phyloP scores from a whole-genome alignment of 495 filamentous ascomycete species.

The Amniculicola lignicola region DNA sequence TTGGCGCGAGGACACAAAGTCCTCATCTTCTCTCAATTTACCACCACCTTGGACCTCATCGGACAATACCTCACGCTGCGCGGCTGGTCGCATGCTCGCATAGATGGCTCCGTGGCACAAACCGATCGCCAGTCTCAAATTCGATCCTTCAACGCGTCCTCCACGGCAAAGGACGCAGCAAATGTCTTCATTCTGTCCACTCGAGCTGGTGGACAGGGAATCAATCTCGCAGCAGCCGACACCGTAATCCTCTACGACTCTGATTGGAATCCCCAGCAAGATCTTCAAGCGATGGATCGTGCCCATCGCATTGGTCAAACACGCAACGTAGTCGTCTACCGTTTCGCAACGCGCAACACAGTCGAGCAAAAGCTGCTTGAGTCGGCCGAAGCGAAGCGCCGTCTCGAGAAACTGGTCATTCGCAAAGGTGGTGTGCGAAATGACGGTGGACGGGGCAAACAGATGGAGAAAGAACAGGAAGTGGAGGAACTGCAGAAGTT shows the following conservation, averaged over 20 bases:
- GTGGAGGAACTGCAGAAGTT: slow-evolving; percentile 58
- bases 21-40: slow-evolving; percentile 96
- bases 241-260: slow-evolving; percentile 74
- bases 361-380: slow-evolving; percentile 86
- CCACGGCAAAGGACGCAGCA: slow-evolving; percentile 49
- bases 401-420: slow-evolving; percentile 91
- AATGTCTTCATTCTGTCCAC: slow-evolving; percentile 87
- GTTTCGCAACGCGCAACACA: slow-evolving; percentile 87
- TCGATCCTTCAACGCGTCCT: slow-evolving; percentile 68
- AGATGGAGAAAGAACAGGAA: slow-evolving; percentile 47
- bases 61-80: slow-evolving; percentile 77
- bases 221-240: slow-evolving; percentile 74
- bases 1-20: slow-evolving; percentile 79
- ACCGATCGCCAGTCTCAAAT: slow-evolving; percentile 80
- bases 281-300: slow-evolving; percentile 93
- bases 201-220: slow-evolving; percentile 88
- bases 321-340: slow-evolving; percentile 88
- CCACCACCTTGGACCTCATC: slow-evolving; percentile 85
- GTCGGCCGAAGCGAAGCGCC: slow-evolving; percentile 88
- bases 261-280: slow-evolving; percentile 98
- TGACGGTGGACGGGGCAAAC: slow-evolving; percentile 49
- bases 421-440: slow-evolving; percentile 77
- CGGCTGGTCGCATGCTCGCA: slow-evolving; percentile 78
- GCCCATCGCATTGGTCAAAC: slow-evolving; percentile 94
- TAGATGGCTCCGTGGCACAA: slow-evolving; percentile 85